phyloP scores from a whole-genome alignment of 1,284 basidiomycete species.

The Trametes pubescens region DNA sequence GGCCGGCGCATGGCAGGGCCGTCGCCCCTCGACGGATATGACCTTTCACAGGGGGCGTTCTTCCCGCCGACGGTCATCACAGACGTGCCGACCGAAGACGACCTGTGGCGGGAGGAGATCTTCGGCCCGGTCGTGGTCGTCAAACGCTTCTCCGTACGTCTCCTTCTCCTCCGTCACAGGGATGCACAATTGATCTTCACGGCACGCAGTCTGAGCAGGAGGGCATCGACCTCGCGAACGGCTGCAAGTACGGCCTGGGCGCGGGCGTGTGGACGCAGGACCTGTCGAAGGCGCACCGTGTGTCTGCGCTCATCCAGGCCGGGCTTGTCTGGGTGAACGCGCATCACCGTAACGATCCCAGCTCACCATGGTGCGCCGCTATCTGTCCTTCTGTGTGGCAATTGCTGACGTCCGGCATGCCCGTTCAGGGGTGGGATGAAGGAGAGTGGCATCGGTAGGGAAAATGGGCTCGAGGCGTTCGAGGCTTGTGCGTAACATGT shows the following conservation, averaged over 20 bases:
- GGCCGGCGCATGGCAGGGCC: slow-evolving; percentile 67
- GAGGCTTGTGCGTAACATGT: slow-evolving; percentile 72
- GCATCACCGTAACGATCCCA: slow-evolving; percentile 87
- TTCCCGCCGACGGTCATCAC: slow-evolving; percentile 80
- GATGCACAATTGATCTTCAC: background rate
- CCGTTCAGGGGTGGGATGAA: slow-evolving; percentile 83
- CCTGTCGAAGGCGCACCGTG: slow-evolving; percentile 75
- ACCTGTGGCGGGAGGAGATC: slow-evolving; percentile 83
- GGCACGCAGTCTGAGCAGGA: slow-evolving; percentile 63
- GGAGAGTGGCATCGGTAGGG: slow-evolving; percentile 82
- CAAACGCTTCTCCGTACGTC: slow-evolving; percentile 65
- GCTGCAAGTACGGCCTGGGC: slow-evolving; percentile 81
- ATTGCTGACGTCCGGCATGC: background rate
- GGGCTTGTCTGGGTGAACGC: slow-evolving; percentile 89
- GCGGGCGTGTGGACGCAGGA: slow-evolving; percentile 83
- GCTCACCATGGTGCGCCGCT: slow-evolving; percentile 76
- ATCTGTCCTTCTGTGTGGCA: background rate
- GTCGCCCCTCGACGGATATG: slow-evolving; percentile 71
- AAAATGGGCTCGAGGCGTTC: slow-evolving; percentile 83
- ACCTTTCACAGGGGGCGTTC: slow-evolving; percentile 75
- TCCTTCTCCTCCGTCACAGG: background rate
- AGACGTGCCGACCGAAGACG: slow-evolving; percentile 63
- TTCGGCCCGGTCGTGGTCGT: slow-evolving; percentile 83
- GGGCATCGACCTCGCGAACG: slow-evolving; percentile 74
- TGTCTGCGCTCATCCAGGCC: slow-evolving; percentile 70